A percentile compares a stretch with the other conserved stretches of the same genome.
These are phyloP conservation scores for Debaryomyces sp. DNA, from an alignment of 1,139 yeast genomes.

Conservation along the genomic window DNA sequence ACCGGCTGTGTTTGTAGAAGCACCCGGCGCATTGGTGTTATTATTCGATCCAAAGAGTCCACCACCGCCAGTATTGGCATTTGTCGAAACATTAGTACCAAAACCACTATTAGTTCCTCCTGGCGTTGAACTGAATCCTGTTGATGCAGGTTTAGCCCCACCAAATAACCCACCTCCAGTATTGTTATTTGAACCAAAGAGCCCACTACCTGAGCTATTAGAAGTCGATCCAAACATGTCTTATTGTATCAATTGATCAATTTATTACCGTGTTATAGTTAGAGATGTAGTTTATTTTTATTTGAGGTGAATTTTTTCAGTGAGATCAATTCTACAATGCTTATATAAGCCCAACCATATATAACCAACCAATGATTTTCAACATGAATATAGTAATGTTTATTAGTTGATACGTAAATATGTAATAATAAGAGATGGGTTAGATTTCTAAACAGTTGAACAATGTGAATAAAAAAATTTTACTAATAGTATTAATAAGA, in stretches of 20 bases:
- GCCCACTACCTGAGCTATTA: conserved; percentile 9
- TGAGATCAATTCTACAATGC: background rate
- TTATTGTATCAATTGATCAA: conserved; percentile 6
- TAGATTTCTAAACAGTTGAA: conserved; percentile 2
- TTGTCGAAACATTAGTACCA: conserved; percentile 5
- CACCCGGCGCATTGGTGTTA: background rate
- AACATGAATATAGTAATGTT: conserved; percentile 1
- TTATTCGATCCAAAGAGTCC: conserved; percentile 4
- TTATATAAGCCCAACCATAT: background rate
- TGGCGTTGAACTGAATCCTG: conserved; percentile 5
- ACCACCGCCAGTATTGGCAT: background rate
- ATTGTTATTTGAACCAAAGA: conserved; percentile 9
- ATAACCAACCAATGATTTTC: background rate
- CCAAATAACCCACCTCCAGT: conserved; percentile 25
- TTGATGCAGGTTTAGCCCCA: conserved; percentile 11
- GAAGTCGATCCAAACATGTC: conserved; percentile 12
- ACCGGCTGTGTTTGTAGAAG: background rate
- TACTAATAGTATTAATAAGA: background rate
- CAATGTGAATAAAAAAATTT: conserved; percentile 2
- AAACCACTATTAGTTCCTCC: conserved; percentile 7
- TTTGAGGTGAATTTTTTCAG: conserved; percentile 4
- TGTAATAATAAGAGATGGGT: conserved; percentile 1
- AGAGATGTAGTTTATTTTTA: conserved; percentile 9
- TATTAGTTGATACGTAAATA: conserved; percentile 4
- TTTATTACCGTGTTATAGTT: conserved; percentile 6